A percentile compares a stretch with the other conserved stretches of the same genome.
Conservation (phyloP, 805 yeast species). For the Yueomyces sp. region DNA sequence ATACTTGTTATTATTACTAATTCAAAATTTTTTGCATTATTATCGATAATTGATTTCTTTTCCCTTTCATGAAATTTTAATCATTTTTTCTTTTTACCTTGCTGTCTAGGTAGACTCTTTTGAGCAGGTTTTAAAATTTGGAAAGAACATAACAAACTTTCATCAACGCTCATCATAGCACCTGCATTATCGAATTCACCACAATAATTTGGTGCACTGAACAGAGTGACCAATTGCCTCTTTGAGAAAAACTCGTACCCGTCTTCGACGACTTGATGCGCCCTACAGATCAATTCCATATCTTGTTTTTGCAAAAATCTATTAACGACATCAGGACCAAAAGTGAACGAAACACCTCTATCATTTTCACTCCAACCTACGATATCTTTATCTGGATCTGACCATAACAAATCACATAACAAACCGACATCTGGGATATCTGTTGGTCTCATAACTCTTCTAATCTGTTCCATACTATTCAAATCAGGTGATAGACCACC, state of each 20-base stretch:
- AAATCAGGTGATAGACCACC: conserved; percentile 97
- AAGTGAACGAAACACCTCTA: conserved; percentile 97
- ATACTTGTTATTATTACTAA: no score
- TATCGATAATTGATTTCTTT: no score
- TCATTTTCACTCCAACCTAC: conserved; percentile 99
- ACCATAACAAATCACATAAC: conserved; percentile 92
- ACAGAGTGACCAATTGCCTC: conserved; percentile 89
- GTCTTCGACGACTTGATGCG: conserved; percentile 98
- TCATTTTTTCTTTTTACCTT: conserved; percentile 23
- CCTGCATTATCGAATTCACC: conserved; percentile 99
- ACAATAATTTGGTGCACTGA: conserved; percentile 96
- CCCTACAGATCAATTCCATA: conserved; percentile 95
- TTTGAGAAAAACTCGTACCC: conserved; percentile 96
- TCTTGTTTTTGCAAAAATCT: conserved; percentile 94
- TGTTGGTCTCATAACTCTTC: conserved; percentile 98
- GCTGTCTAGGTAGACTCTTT: conserved; percentile 36
- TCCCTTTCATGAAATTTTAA: no score
- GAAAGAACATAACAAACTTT: conserved; percentile 88
- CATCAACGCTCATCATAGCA: conserved; percentile 99
- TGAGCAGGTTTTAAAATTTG: conserved; percentile 97
- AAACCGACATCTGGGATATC: conserved; percentile 97
- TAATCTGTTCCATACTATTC: conserved; percentile 95
- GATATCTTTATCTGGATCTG: conserved; percentile 96
- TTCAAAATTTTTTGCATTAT: no score
- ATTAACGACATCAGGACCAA: conserved; percentile 98